phyloP scores from a whole-genome alignment of 352 stramenopile species.

The Plasmopara viticola region DNA sequence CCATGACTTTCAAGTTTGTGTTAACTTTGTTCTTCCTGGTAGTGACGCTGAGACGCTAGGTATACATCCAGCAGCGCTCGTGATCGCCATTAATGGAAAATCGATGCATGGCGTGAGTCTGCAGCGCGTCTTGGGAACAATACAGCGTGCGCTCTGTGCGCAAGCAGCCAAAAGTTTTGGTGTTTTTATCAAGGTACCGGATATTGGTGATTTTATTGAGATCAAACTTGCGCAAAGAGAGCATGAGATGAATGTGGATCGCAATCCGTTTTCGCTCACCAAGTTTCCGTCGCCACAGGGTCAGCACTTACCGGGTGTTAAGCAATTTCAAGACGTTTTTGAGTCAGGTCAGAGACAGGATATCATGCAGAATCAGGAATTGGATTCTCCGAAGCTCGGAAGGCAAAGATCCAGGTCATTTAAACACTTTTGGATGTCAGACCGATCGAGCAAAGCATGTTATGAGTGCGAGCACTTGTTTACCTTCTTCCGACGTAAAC shows the following conservation, averaged over 20 bases:
- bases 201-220: conserved; percentile 23
- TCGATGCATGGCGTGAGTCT: conserved; percentile 45
- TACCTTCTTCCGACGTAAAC: conserved; percentile 68
- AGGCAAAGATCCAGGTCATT: conserved; percentile 57
- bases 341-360: conserved; percentile 16
- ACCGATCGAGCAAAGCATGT: conserved; percentile 75
- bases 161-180: conserved; percentile 11
- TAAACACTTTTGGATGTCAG: conserved; percentile 89
- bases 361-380: conserved; percentile 19
- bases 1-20: conserved; percentile 53
- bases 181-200: conserved; percentile 24
- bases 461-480: conserved; percentile 82
- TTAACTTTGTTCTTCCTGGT: conserved; percentile 56
- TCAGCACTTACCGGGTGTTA: conserved; percentile 53
- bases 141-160: conserved; percentile 27
- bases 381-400: conserved; percentile 22
- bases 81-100: conserved; percentile 50
- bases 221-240: conserved; percentile 62
- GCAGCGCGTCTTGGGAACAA: conserved; percentile 39
- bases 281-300: conserved; percentile 67
- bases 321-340: conserved; percentile 36
- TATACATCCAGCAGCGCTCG: conserved; percentile 45
- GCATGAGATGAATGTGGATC: conserved; percentile 61
- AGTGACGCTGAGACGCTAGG: conserved; percentile 43
- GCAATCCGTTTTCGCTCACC: conserved; percentile 61